Conservation (phyloP, 1,284 basidiomycete species). For the Sanghuangporus weigelae region DNA sequence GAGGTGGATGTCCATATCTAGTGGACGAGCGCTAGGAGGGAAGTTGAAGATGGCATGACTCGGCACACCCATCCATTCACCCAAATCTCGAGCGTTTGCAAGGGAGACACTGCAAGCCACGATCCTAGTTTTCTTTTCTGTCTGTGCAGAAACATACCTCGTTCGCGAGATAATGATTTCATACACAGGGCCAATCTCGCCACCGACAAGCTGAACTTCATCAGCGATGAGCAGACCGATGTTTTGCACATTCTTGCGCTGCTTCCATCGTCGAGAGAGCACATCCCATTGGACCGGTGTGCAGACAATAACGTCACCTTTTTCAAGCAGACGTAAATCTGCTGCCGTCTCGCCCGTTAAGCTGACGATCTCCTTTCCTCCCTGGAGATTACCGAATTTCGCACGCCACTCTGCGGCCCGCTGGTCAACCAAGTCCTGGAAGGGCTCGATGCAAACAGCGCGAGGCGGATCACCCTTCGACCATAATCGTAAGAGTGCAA, state of each 20-base stretch:
- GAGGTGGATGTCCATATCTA: slow-evolving; percentile 96
- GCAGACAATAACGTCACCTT: slow-evolving; percentile 89
- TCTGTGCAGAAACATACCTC: slow-evolving; percentile 94
- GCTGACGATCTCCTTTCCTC: slow-evolving; percentile 89
- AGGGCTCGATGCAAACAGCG: slow-evolving; percentile 96
- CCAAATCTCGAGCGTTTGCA: slow-evolving; percentile 93
- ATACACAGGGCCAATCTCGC: slow-evolving; percentile 92
- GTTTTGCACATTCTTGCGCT: slow-evolving; percentile 93
- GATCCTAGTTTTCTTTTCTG: slow-evolving; percentile 85
- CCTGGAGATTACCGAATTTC: slow-evolving; percentile 81
- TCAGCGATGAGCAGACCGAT: slow-evolving; percentile 93
- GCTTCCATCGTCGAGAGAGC: slow-evolving; percentile 93
- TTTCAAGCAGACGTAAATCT: slow-evolving; percentile 87
- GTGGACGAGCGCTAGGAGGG: slow-evolving; percentile 88
- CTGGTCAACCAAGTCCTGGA: slow-evolving; percentile 93
- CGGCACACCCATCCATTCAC: slow-evolving; percentile 96
- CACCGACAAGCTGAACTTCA: slow-evolving; percentile 91
- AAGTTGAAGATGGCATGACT: slow-evolving; percentile 97
- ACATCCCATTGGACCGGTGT: slow-evolving; percentile 97
- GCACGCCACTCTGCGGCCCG: slow-evolving; percentile 85
- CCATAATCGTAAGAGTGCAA: slow-evolving; percentile 91
- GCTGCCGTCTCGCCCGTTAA: slow-evolving; percentile 94
- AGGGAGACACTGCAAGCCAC: slow-evolving; percentile 93
- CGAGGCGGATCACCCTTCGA: slow-evolving; percentile 76
- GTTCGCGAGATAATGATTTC: slow-evolving; percentile 94